Conservation (phyloP, 768 basidiomycete species). For the Tulasnella calospora region DNA sequence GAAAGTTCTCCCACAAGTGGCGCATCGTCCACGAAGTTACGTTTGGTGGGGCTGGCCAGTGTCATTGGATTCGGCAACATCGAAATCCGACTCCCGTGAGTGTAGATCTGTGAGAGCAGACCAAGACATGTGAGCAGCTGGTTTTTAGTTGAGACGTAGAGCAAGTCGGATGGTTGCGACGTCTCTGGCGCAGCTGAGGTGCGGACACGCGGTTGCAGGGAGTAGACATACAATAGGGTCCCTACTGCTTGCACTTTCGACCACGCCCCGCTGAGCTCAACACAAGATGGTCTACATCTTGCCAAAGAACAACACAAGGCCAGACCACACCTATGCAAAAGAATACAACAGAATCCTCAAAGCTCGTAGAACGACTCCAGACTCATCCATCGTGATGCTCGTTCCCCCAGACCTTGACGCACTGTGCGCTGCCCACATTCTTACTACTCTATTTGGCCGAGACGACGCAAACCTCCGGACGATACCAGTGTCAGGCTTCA, state of each 20-base stretch:
- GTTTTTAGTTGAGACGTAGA: too few relatives aligned
- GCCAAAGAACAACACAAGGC: conserved; percentile 2
- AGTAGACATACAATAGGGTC: conserved; percentile 10
- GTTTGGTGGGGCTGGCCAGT: background rate
- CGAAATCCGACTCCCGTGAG: background rate
- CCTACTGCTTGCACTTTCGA: background rate
- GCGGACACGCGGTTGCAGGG: too few relatives aligned
- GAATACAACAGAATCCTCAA: conserved; percentile 14
- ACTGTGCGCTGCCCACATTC: conserved; percentile 83
- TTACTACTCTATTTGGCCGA: conserved; percentile 81
- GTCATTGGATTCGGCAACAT: background rate
- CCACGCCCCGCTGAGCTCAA: background rate
- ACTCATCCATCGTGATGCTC: conserved; percentile 77
- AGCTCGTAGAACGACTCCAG: conserved; percentile 38
- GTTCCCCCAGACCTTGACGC: conserved; percentile 91
- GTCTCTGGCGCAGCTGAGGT: too few relatives aligned
- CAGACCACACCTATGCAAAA: conserved; percentile 11
- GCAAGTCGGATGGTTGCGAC: too few relatives aligned
- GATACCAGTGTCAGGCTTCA: conserved; percentile 81
- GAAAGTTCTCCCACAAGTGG: conserved; percentile 5
- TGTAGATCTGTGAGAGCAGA: background rate
- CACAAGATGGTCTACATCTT: conserved; percentile 23
- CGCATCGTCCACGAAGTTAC: background rate
- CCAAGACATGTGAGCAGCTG: too few relatives aligned
- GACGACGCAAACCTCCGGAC: conserved; percentile 91